These are phyloP conservation scores for Bipolaris oryzae DNA, from an alignment of 2,329 filamentous ascomycete genomes.

Conservation along the genomic window DNA sequence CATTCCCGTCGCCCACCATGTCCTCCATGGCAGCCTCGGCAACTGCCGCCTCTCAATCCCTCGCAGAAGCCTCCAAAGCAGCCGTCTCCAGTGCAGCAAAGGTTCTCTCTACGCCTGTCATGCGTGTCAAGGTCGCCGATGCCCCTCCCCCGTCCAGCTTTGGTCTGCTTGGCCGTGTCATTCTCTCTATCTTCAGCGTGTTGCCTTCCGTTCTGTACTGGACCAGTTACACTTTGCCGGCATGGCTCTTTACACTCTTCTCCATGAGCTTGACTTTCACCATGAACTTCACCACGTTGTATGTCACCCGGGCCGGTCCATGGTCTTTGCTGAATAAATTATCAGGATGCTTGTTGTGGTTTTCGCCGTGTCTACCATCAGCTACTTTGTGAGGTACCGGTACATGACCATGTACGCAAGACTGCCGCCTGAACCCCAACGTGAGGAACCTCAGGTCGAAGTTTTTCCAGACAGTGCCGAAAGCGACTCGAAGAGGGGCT, in stretches of 20 bases:
- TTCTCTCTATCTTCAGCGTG: slow-evolving; percentile 58
- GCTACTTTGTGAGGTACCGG: slow-evolving; percentile 93
- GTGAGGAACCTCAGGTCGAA: slow-evolving; percentile 94
- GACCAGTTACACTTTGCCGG: slow-evolving; percentile 83
- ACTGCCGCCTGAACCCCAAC: slow-evolving; percentile 89
- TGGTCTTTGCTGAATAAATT: slow-evolving; percentile 32
- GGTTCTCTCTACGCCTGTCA: slow-evolving; percentile 27
- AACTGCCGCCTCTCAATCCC: slow-evolving; percentile 24
- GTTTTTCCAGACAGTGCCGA: slow-evolving; percentile 93
- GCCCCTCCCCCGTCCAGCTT: slow-evolving; percentile 40
- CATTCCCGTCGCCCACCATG: slow-evolving; percentile 10
- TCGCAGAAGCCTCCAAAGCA: slow-evolving; percentile 14
- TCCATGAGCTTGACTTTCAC: slow-evolving; percentile 95
- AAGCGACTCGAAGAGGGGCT: slow-evolving; percentile 83
- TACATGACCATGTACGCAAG: slow-evolving; percentile 97
- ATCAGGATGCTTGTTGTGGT: slow-evolving; percentile 67
- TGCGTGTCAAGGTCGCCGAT: slow-evolving; percentile 31
- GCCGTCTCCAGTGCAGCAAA: slow-evolving; percentile 24
- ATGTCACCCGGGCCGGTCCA: slow-evolving; percentile 45
- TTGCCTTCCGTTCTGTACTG: slow-evolving; percentile 72
- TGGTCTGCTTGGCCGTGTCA: slow-evolving; percentile 56
- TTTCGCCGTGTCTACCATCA: slow-evolving; percentile 79
- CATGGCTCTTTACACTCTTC: slow-evolving; percentile 85
- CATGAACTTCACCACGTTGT: slow-evolving; percentile 98
- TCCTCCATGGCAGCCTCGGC: slow-evolving; percentile 35